Conservation (phyloP, 2,329 filamentous ascomycete species). For the Seiridium cupressi region DNA sequence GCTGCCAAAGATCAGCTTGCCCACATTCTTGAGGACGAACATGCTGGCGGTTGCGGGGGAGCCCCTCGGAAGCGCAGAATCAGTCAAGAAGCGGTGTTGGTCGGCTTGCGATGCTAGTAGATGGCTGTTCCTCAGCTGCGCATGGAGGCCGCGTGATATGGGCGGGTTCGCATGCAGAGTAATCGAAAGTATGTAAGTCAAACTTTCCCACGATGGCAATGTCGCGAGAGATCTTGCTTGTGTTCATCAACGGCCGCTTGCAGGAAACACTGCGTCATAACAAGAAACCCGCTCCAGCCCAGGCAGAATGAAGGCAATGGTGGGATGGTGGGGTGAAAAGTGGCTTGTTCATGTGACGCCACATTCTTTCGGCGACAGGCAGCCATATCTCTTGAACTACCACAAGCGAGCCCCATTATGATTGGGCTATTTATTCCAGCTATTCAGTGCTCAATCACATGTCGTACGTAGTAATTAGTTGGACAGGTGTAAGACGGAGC, state of each 20-base stretch:
- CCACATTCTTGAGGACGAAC: constrained; percentile 53
- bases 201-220: background rate
- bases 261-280: background rate
- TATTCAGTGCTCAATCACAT: too few relatives aligned
- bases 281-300: background rate
- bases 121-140: background rate
- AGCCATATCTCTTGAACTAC: background rate
- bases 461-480: too few relatives aligned
- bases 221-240: background rate
- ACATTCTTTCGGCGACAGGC: background rate
- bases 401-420: too few relatives aligned
- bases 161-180: background rate
- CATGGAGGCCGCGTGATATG: background rate
- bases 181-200: background rate
- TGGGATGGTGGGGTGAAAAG: background rate
- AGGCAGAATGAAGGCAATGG: background rate
- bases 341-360: background rate
- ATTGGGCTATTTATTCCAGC: too few relatives aligned
- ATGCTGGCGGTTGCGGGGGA: constrained; percentile 22
- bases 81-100: background rate
- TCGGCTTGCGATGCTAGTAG: background rate
- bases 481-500: too few relatives aligned
- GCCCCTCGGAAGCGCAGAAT: background rate
- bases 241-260: background rate
- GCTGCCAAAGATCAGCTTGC: constrained; percentile 88